Percentiles rank a stretch among this genome's conserved stretches.
These are phyloP conservation scores for Mycena floridula DNA, from an alignment of 768 basidiomycete genomes.

Conservation along the genomic window DNA sequence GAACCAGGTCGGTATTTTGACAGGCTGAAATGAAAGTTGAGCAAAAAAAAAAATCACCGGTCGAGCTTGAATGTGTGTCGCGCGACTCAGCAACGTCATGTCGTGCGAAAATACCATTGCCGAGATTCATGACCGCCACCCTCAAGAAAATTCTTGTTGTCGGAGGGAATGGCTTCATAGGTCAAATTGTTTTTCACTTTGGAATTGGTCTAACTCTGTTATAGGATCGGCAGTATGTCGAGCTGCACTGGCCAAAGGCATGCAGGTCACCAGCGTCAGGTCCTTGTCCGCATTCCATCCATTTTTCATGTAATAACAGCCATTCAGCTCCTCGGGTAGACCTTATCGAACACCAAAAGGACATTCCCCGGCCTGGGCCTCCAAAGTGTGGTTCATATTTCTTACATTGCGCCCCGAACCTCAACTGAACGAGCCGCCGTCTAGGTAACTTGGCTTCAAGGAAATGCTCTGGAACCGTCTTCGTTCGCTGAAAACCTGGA, in stretches of 20 bases:
- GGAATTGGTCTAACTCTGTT: not conserved
- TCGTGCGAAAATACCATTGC: no score
- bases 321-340: conserved; percentile 70
- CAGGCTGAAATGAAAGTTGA: no score
- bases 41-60: no score
- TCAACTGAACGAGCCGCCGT: conserved; percentile 6
- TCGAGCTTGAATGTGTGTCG: no score
- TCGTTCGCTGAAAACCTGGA: conserved; percentile 67
- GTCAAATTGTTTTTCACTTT: no score
- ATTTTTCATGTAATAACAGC: not conserved
- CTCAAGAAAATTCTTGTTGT: conserved; percentile 83
- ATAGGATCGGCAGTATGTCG: conserved; percentile 91
- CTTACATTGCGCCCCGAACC: conserved; percentile 6
- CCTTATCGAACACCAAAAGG: conserved; percentile 88
- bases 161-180: conserved; percentile 98
- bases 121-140: no score
- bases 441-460: conserved; percentile 86
- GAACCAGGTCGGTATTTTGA: no score
- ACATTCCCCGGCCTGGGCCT: conserved; percentile 81
- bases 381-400: conserved; percentile 44
- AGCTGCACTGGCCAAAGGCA: conserved; percentile 76
- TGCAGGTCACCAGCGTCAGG: conserved; percentile 90
- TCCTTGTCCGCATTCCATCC: conserved; percentile 19
- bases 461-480: conserved; percentile 73
- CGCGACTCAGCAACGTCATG: no score